Conservation (phyloP, 1,139 yeast genomes). For the Tardiomyces digboiensis region DNA sequence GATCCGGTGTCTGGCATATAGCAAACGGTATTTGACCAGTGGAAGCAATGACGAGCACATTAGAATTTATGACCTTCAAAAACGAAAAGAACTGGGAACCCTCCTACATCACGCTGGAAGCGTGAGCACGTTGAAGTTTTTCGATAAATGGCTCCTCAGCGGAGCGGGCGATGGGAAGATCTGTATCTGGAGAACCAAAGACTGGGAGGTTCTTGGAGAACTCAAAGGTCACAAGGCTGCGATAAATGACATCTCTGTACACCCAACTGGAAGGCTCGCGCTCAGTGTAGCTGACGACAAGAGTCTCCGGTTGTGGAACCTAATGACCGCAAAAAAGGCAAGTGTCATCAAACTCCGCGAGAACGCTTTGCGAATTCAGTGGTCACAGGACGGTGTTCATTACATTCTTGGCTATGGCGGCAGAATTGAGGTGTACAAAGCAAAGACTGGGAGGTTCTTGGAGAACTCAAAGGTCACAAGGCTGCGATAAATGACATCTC, state of each 20-base stretch:
- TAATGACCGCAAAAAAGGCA: slow-evolving; percentile 97
- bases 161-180: slow-evolving; percentile 91
- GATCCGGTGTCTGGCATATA: slow-evolving; percentile 73
- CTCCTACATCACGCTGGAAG: slow-evolving; percentile 87
- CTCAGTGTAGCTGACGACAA: slow-evolving; percentile 81
- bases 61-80: slow-evolving; percentile 86
- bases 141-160: slow-evolving; percentile 74
- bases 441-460: slow-evolving; percentile 86
- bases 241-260: slow-evolving; percentile 78
- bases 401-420: slow-evolving; percentile 70
- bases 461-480: slow-evolving; percentile 75
- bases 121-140: slow-evolving; percentile 66
- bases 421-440: slow-evolving; percentile 55
- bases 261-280: slow-evolving; percentile 89
- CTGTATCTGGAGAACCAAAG: slow-evolving; percentile 90
- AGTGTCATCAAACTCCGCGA: slow-evolving; percentile 63
- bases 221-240: slow-evolving; percentile 76
- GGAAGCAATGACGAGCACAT: slow-evolving; percentile 97
- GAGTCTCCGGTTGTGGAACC: slow-evolving; percentile 83
- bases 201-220: slow-evolving; percentile 90
- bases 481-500: slow-evolving; percentile 73
- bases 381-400: slow-evolving; percentile 45
- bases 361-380: slow-evolving; percentile 24
- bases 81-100: slow-evolving; percentile 89
- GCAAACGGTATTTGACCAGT: slow-evolving; percentile 79